phyloP scores from a whole-genome alignment of 371 early-diverging fungal genomes.

The Saksenaea vasiformis region DNA sequence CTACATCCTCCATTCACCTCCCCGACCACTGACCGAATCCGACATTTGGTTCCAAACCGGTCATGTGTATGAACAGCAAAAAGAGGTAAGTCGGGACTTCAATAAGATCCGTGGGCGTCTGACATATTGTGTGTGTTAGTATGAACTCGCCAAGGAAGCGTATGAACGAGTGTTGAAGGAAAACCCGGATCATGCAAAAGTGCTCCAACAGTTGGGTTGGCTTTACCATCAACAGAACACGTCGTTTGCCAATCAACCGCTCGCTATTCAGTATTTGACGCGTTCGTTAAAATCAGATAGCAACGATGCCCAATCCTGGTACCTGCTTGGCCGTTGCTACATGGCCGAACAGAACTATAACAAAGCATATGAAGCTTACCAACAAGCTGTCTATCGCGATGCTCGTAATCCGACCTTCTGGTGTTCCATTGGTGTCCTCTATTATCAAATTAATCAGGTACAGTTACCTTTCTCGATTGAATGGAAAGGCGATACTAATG shows the following conservation, averaged over 20 bases:
- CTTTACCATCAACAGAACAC: conserved; percentile 84
- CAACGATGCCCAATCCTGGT: conserved; percentile 90
- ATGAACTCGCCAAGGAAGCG: conserved; percentile 77
- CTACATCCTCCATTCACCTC: conserved; percentile 83
- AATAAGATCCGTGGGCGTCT: neutral
- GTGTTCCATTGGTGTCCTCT: conserved; percentile 97
- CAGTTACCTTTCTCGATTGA: neutral
- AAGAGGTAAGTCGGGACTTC: conserved; percentile 58
- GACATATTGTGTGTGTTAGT: conserved; percentile 45
- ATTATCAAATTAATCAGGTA: conserved; percentile 90
- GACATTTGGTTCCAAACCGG: conserved; percentile 98
- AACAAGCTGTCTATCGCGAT: conserved; percentile 94
- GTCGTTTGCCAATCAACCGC: conserved; percentile 76
- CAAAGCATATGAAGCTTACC: conserved; percentile 95
- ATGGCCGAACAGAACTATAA: conserved; percentile 93
- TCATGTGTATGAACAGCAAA: conserved; percentile 89
- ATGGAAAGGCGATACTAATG: neutral
- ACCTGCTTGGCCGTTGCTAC: conserved; percentile 91
- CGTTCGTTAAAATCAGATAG: conserved; percentile 82
- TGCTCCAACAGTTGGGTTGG: conserved; percentile 93
- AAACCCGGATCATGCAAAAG: conserved; percentile 91
- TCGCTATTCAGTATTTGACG: conserved; percentile 77
- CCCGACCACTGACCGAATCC: conserved; percentile 85
- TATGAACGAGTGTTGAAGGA: conserved; percentile 89
- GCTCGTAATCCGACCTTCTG: conserved; percentile 92